These are phyloP conservation scores for Phaeosphaeria sp. DNA, from an alignment of 2,329 filamentous ascomycete genomes.

Conservation along the genomic window DNA sequence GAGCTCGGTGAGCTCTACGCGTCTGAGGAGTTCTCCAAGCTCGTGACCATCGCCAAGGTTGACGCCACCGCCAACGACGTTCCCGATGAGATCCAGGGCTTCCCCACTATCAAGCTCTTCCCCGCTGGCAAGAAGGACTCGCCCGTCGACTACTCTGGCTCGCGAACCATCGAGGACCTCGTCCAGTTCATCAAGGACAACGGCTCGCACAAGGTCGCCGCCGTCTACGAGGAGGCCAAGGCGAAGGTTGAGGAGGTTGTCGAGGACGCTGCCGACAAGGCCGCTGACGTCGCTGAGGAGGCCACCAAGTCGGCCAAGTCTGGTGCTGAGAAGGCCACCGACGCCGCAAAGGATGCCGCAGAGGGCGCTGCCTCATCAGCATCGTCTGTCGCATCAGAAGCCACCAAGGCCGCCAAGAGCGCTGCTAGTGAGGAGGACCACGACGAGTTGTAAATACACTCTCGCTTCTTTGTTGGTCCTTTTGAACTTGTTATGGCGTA, in stretches of 20 bases:
- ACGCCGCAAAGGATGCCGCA: constrained; percentile 39
- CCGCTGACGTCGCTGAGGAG: constrained; percentile 45
- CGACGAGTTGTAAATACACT: constrained; percentile 76
- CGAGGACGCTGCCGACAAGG: constrained; percentile 49
- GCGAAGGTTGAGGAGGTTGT: constrained; percentile 55
- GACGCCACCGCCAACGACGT: constrained; percentile 97
- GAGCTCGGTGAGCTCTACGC: constrained; percentile 66
- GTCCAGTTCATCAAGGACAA: constrained; percentile 93
- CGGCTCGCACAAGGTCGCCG: constrained; percentile 84
- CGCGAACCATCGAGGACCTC: constrained; percentile 89
- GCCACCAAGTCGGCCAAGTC: constrained; percentile 50
- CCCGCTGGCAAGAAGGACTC: constrained; percentile 85
- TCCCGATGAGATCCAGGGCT: constrained; percentile 94
- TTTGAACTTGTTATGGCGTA: constrained; percentile 20
- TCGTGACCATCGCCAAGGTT: constrained; percentile 82
- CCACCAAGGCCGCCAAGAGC: constrained; percentile 46
- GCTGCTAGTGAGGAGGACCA: constrained; percentile 56
- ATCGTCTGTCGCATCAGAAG: constrained; percentile 50
- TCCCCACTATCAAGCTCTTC: constrained; percentile 99
- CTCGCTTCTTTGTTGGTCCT: constrained; percentile 4
- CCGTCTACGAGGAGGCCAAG: constrained; percentile 65
- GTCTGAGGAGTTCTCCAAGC: constrained; percentile 58
- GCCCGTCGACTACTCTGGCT: constrained; percentile 85
- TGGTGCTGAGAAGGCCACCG: constrained; percentile 48
- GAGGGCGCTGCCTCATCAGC: constrained; percentile 26